Evolutionary conservation across 306 rosid species (phyloP).

Genomic region (Castanea mollissima): DNA sequence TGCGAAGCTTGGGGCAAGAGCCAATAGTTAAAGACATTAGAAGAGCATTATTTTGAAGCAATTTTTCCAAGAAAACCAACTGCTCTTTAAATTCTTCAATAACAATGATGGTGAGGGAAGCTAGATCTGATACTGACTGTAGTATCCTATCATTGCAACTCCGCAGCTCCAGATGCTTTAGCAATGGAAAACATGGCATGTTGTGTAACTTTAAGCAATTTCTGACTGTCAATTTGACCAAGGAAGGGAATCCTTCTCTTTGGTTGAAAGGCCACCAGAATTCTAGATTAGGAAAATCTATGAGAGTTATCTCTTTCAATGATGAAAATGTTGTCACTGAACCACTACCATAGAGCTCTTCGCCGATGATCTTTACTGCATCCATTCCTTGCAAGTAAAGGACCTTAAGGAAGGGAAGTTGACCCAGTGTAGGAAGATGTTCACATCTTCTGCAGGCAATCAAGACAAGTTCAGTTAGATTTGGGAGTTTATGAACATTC

Average conservation of each 20-base stretch:
- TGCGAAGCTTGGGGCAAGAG: constrained; percentile 17
- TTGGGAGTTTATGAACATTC: background rate
- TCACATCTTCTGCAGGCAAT: constrained; percentile 20
- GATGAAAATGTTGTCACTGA: constrained; percentile 3
- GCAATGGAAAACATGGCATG: constrained; percentile 22
- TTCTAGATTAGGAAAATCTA: constrained; percentile 18
- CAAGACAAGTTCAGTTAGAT: constrained; percentile 14
- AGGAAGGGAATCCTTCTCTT: background rate
- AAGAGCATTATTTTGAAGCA: constrained; percentile 14
- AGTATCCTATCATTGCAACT: constrained; percentile 2
- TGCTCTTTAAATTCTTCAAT: constrained; percentile 15
- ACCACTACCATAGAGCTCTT: constrained; percentile 3
- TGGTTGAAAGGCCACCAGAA: constrained; percentile 9
- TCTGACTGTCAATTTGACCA: constrained; percentile 7
- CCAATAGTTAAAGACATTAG: constrained; percentile 18
- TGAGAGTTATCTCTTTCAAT: constrained; percentile 16
- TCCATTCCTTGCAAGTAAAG: constrained; percentile 26
- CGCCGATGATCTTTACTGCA: constrained; percentile 6
- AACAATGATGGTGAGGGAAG: constrained; percentile 16
- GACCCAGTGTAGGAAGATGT: constrained; percentile 13
- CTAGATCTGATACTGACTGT: background rate
- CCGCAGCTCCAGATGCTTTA: constrained; percentile 9
- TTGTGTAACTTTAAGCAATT: constrained; percentile 10
- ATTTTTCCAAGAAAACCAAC: background rate
- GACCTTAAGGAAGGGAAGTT: constrained; percentile 15